Evolutionary conservation across 192 early-diverging fungal species (phyloP).

Genomic region (Backusella morwellensis): DNA sequence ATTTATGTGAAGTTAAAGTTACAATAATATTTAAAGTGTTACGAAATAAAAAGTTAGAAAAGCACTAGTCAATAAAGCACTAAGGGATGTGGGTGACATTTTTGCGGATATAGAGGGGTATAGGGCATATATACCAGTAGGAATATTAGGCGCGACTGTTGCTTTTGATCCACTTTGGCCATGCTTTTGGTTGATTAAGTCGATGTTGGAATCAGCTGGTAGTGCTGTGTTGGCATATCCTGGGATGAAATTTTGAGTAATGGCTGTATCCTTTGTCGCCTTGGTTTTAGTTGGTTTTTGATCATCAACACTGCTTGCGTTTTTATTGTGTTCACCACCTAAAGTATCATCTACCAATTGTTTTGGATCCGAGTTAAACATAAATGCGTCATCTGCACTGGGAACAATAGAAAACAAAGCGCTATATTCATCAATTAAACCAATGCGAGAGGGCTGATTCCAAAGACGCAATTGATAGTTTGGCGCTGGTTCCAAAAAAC

Average conservation of each 20-base stretch:
- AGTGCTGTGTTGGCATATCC: neutral
- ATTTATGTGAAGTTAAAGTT: neutral
- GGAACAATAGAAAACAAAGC: conserved; percentile 1
- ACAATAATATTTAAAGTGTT: neutral
- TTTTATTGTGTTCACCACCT: neutral
- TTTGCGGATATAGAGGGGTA: neutral
- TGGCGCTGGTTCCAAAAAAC: neutral
- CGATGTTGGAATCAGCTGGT: neutral
- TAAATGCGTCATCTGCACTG: neutral
- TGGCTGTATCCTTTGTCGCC: neutral
- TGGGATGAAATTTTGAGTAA: neutral
- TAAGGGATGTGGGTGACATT: neutral
- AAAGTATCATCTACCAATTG: neutral
- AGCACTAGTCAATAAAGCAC: neutral
- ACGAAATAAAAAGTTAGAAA: neutral
- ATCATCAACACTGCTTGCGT: neutral
- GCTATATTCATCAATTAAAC: neutral
- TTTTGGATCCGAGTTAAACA: neutral
- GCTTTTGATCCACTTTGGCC: neutral
- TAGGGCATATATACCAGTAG: conserved; percentile 6
- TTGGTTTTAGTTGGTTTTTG: neutral
- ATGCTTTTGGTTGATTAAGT: neutral
- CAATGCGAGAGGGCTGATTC: neutral
- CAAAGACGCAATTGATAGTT: neutral
- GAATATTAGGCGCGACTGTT: neutral